These are phyloP conservation scores for Zizania latifolia DNA, from an alignment of 176 grass and related monocot genomes.

Conservation along the genomic window DNA sequence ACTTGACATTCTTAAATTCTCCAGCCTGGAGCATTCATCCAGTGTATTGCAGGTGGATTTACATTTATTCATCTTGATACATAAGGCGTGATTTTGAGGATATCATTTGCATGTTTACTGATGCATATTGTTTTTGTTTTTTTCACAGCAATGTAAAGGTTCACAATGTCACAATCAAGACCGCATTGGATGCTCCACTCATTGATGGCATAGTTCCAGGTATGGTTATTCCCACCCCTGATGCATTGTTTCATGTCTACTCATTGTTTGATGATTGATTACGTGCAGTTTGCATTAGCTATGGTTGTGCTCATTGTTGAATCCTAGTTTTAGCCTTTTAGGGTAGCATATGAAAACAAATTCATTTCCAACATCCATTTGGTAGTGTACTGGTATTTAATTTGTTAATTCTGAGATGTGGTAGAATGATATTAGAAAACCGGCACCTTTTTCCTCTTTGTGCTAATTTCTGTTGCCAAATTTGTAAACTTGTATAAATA, in stretches of 20 bases:
- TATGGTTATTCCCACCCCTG: conserved; percentile 2
- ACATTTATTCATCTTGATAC: not conserved
- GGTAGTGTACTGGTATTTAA: too few relatives aligned
- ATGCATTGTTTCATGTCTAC: not conserved
- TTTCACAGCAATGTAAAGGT: conserved; percentile 61
- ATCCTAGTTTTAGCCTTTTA: too few relatives aligned
- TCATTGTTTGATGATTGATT: too few relatives aligned
- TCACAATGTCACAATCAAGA: conserved; percentile 66
- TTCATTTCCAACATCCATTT: too few relatives aligned
- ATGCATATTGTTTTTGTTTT: conserved; percentile 24
- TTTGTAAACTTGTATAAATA: not conserved
- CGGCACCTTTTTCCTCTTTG: not conserved
- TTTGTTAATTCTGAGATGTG: not conserved
- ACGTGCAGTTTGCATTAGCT: too few relatives aligned
- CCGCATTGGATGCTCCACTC: conserved; percentile 53
- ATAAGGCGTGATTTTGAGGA: not conserved
- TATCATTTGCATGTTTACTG: conserved; percentile 12
- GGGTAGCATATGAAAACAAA: too few relatives aligned
- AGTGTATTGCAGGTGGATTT: conserved; percentile 68
- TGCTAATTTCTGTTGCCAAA: not conserved
- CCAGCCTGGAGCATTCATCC: conserved; percentile 87
- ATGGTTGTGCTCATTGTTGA: too few relatives aligned
- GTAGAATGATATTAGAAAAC: not conserved
- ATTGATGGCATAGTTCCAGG: conserved; percentile 89
- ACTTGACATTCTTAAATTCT: conserved; percentile 67